A percentile compares a stretch with the other conserved stretches of the same genome.
Conservation (phyloP, 345 rosid genomes). For the Sonneratia caseolaris region DNA sequence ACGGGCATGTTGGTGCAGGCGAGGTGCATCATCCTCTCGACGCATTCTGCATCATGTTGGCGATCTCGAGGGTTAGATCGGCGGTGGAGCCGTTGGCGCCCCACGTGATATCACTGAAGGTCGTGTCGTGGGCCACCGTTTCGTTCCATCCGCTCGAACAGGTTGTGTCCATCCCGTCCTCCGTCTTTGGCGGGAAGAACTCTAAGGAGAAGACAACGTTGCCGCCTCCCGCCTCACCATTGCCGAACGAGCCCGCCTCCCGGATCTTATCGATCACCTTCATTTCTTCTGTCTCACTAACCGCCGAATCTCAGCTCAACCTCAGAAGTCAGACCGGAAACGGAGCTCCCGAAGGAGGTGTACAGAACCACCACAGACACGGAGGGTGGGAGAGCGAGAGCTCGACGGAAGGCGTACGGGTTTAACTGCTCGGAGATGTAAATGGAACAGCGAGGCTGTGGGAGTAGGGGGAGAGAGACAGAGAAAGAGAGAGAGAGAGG, state of each 20-base stretch:
- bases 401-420: background rate
- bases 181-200: conserved; percentile 97
- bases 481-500: background rate
- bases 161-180: conserved; percentile 95
- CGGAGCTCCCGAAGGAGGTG: background rate
- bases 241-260: conserved; percentile 13
- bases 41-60: conserved; percentile 97
- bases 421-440: background rate
- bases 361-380: too few species aligned
- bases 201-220: conserved; percentile 84
- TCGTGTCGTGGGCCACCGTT: conserved; percentile 76
- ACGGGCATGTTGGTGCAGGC: conserved; percentile 98
- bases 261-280: conserved; percentile 81
- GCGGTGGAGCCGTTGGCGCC: conserved; percentile 99
- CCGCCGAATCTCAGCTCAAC: background rate
- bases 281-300: conserved; percentile 26
- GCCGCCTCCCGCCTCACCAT: conserved; percentile 4
- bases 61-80: conserved; percentile 85
- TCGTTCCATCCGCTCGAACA: conserved; percentile 90
- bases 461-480: background rate
- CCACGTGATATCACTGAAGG: conserved; percentile 99
- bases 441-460: background rate
- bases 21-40: conserved; percentile 98
- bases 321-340: too few species aligned
- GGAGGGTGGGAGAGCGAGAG: too few species aligned